Evolutionary conservation across 371 early-diverging fungal genomes (phyloP), one percentile per base, ranked within the genome.

Genomic region (Mortierella sp.): DNA sequence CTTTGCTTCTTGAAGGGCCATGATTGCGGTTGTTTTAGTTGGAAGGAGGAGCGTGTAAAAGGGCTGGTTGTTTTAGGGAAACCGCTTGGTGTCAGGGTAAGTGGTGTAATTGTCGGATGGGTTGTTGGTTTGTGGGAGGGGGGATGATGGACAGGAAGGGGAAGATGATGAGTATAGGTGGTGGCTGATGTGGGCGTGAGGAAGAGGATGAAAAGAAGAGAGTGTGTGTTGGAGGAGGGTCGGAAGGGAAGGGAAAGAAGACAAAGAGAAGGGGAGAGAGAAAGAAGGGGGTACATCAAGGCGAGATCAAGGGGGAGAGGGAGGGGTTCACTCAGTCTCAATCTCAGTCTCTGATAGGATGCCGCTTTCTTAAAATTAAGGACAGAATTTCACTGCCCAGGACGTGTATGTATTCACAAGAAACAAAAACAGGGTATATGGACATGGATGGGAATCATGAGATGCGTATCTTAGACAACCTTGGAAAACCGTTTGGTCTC

Each of bases 401-500:
- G 44, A 46, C 12, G 46, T 46, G 3, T 46, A 12, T 44, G 11
- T 44, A 46, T 46, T 46, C 48, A 46, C 51, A 21, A 51, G 4
- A 51, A 21, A 51, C 0, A 51, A 21, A 51, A 35, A 63, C 4
- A 14, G 63, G 63, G 63, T 63, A 63, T 63, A 29, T 32, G 63
- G 58, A 56, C 10, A 56, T 56, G 27, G 27, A 51, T 51, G 4
- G 4, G 51, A 21, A 18, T 16, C 21, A 51, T 51, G 18, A 1
- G 51, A 21, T 21, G 51, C 6, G 48, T 48, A 70, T 16, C 91
- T 91, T 51, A 74, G 51, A 70, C 32, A 51, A 65, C 63, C 55
- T 80, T 75, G 51, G 78, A 70, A 38, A 96, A 91, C 24, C 95
- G 90, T 80, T 88, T 92, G 41, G 93, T 88, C 80, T 97, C 97